Percentiles rank a stretch among this genome's conserved stretches.
These are phyloP conservation scores for Amauroascus niger DNA, from an alignment of 2,329 filamentous ascomycete species.

Conservation along the genomic window DNA sequence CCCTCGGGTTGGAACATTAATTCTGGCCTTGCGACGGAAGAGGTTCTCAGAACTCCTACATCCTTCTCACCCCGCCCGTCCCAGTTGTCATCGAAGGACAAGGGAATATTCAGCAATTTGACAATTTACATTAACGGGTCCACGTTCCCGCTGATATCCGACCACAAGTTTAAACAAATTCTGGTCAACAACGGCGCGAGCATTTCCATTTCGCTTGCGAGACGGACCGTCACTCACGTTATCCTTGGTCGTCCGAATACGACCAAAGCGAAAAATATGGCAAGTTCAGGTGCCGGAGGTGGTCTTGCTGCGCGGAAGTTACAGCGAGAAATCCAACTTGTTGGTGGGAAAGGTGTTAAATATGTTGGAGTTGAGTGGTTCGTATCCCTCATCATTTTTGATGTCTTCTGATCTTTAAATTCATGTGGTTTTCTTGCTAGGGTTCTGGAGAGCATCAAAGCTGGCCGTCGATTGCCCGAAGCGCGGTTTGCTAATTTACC, in stretches of 20 bases:
- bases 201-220: constrained; percentile 60
- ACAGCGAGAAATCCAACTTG: constrained; percentile 63
- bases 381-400: constrained; percentile 18
- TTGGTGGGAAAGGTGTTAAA: constrained; percentile 61
- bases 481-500: constrained; percentile 57
- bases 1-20: not conserved
- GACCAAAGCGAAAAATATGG: constrained; percentile 40
- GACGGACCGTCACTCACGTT: constrained; percentile 73
- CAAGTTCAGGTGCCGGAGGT: constrained; percentile 62
- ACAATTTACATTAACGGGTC: constrained; percentile 82
- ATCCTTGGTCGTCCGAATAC: constrained; percentile 57
- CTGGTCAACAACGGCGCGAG: constrained; percentile 64
- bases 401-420: not conserved
- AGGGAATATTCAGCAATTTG: constrained; percentile 57
- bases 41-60: not conserved
- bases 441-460: constrained; percentile 75
- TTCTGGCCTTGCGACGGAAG: not conserved
- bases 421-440: constrained; percentile 35
- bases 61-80: not conserved
- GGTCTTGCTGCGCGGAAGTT: constrained; percentile 69
- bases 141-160: constrained; percentile 68
- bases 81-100: constrained; percentile 22
- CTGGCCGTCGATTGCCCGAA: constrained; percentile 64
- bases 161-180: constrained; percentile 74
- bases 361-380: constrained; percentile 76